Conservation (phyloP, 352 stramenopile species). For the Pythium sp. region DNA sequence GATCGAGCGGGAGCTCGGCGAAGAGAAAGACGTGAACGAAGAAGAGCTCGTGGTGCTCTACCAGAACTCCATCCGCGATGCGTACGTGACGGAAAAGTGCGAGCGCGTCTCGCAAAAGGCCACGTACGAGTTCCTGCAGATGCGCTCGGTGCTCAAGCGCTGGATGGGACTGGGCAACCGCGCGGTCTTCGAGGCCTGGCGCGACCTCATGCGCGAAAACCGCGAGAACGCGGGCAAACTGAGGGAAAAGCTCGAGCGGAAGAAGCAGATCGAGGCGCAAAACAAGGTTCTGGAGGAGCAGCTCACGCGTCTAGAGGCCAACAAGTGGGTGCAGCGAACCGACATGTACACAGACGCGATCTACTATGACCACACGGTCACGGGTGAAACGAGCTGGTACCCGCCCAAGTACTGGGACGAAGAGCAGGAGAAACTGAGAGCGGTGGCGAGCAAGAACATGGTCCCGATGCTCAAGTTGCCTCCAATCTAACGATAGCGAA, state of each 20-base stretch:
- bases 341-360: slow-evolving; percentile 69
- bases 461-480: slow-evolving; percentile 26
- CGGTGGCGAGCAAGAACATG: not conserved
- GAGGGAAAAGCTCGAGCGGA: slow-evolving; percentile 28
- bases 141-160: slow-evolving; percentile 48
- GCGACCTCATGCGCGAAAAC: slow-evolving; percentile 41
- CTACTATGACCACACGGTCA: slow-evolving; percentile 59
- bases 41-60: slow-evolving; percentile 50
- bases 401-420: slow-evolving; percentile 58
- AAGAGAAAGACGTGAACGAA: slow-evolving; percentile 28
- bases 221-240: slow-evolving; percentile 29
- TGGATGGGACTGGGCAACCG: slow-evolving; percentile 55
- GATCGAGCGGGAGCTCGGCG: slow-evolving; percentile 36
- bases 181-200: slow-evolving; percentile 60
- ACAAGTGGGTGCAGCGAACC: slow-evolving; percentile 44
- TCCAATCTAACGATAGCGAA: slow-evolving; percentile 12
- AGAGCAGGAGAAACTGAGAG: slow-evolving; percentile 26
- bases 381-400: slow-evolving; percentile 45
- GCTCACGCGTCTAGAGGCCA: slow-evolving; percentile 39
- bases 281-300: slow-evolving; percentile 53
- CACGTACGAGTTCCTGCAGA: slow-evolving; percentile 58
- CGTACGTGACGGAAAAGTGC: slow-evolving; percentile 51
- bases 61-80: slow-evolving; percentile 38
- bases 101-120: slow-evolving; percentile 39
- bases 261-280: slow-evolving; percentile 47